Percentiles rank a stretch among this genome's conserved stretches.
phyloP scores from a whole-genome alignment of 2,329 filamentous ascomycete genomes.

The Arthroderma sp. region DNA sequence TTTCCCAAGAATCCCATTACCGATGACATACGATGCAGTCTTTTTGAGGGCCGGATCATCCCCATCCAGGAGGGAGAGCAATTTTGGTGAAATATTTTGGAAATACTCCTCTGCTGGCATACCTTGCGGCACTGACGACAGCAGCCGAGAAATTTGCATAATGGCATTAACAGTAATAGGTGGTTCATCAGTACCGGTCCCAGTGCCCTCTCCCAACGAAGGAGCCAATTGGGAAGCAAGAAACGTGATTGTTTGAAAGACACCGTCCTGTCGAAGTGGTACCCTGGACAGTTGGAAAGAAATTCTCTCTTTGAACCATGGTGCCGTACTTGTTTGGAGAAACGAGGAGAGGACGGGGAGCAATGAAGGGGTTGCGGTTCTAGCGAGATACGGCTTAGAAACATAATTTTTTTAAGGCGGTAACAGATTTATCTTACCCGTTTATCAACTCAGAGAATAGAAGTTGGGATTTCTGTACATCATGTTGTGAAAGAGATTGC shows the following conservation, averaged over 20 bases:
- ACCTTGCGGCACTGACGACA: slow-evolving; percentile 29
- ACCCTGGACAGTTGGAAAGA: slow-evolving; percentile 26
- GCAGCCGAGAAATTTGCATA: slow-evolving; percentile 30
- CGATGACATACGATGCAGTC: slow-evolving; percentile 30
- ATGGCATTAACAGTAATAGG: slow-evolving; percentile 31
- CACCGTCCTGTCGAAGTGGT: slow-evolving; percentile 27
- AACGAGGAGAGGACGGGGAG: slow-evolving; percentile 26
- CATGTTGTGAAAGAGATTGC: slow-evolving; percentile 8
- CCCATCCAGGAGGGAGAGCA: slow-evolving; percentile 28
- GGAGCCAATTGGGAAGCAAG: slow-evolving; percentile 30
- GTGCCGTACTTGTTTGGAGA: slow-evolving; percentile 21
- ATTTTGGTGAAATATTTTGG: slow-evolving; percentile 25
- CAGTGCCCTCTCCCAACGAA: slow-evolving; percentile 23
- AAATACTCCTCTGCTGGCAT: slow-evolving; percentile 26
- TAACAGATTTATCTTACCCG: slow-evolving; percentile 16
- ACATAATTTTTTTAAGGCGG: background rate
- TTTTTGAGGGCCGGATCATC: slow-evolving; percentile 26
- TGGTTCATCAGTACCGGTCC: slow-evolving; percentile 18
- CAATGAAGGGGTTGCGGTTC: slow-evolving; percentile 22
- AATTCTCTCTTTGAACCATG: slow-evolving; percentile 28
- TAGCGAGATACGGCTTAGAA: background rate
- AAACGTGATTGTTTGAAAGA: slow-evolving; percentile 30
- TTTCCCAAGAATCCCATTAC: slow-evolving; percentile 31
- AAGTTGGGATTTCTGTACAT: slow-evolving; percentile 12
- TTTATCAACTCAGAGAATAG: slow-evolving; percentile 21